Conservation (phyloP, 2,329 filamentous ascomycete genomes). For the Pyrenophora seminiperda region DNA sequence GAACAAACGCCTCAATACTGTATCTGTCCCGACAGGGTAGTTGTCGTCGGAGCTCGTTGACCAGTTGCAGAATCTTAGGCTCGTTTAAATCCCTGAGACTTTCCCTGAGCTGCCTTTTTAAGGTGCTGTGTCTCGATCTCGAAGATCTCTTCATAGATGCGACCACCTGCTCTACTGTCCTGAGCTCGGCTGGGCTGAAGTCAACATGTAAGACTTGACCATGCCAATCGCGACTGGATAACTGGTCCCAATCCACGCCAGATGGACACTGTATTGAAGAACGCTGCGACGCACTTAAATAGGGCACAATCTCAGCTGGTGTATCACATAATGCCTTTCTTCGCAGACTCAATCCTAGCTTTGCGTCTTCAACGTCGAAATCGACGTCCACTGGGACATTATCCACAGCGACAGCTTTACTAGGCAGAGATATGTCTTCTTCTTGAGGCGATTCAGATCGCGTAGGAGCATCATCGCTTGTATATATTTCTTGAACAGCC, state of each 20-base stretch:
- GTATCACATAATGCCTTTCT: not conserved
- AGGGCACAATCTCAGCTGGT: slow-evolving; percentile 24
- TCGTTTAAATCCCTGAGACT: slow-evolving; percentile 29
- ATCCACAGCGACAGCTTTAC: slow-evolving; percentile 20
- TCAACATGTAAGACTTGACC: slow-evolving; percentile 42
- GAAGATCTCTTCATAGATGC: slow-evolving; percentile 7
- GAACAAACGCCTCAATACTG: slow-evolving; percentile 40
- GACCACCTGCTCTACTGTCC: slow-evolving; percentile 24
- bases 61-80: slow-evolving; percentile 27
- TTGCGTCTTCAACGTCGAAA: slow-evolving; percentile 28
- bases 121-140: slow-evolving; percentile 17
- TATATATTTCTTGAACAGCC: not conserved
- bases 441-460: slow-evolving; percentile 22
- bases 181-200: slow-evolving; percentile 36
- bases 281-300: slow-evolving; percentile 35
- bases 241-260: slow-evolving; percentile 33
- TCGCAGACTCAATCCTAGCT: slow-evolving; percentile 18
- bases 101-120: slow-evolving; percentile 30
- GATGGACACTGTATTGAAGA: slow-evolving; percentile 15
- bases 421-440: slow-evolving; percentile 12
- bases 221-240: slow-evolving; percentile 34
- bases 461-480: not conserved
- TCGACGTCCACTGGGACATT: slow-evolving; percentile 26
- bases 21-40: slow-evolving; percentile 23
- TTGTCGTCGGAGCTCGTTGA: slow-evolving; percentile 18